Evolutionary conservation across 2,329 filamentous ascomycete species (phyloP), one percentile per base, ranked within the genome.

Genomic region (Cladophialophora bantiana): DNA sequence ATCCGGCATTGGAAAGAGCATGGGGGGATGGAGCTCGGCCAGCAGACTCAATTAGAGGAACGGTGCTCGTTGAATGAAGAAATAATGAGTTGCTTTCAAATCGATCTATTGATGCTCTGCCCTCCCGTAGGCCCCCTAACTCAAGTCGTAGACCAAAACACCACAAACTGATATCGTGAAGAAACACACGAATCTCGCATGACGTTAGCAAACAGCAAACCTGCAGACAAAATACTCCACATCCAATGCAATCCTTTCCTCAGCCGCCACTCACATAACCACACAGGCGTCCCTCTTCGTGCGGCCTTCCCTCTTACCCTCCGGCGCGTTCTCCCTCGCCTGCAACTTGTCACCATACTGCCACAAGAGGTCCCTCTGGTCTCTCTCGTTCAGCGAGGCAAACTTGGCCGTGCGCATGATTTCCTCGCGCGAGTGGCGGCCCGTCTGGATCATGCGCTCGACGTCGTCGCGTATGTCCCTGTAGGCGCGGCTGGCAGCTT

Each of bases 391-490:
- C 31, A 55, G 12, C 15, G 12, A 15, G 53, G 31, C 15, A 12
- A 55, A 55, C 7, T 34, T 55, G 31, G 13, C 31, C 13, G 18
- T 20, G 4, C 18, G 18, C 20, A 50, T 31, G 18, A 67, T 45
- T 32, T 64, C 31, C 4, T 56, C 50, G 1, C n/a, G 26, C 1
- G 35, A 53, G 48, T 59, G 59, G 6, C 59, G 40, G 50, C 65
- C 61, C 3, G 61, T 53, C 3, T n/a, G n/a, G 3, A 67, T 20
- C 32, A 64, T 38, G 9, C 31, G 13, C 45, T 61, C 52, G 52
- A 61, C 59, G 4, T 64, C 36, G 35, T 67, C 61, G 10, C 45
- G 36, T 2, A 60, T 32, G 9, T 64, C 61, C 9, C 50, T 36
- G 20, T 40, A 18, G 50, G 56, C 35, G 3, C 56, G 61, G 32